Percentiles rank a stretch among this genome's conserved stretches.
Evolutionary conservation across 768 basidiomycete genomes (phyloP).

Genomic region (Brasilioporus rufonigricans): DNA sequence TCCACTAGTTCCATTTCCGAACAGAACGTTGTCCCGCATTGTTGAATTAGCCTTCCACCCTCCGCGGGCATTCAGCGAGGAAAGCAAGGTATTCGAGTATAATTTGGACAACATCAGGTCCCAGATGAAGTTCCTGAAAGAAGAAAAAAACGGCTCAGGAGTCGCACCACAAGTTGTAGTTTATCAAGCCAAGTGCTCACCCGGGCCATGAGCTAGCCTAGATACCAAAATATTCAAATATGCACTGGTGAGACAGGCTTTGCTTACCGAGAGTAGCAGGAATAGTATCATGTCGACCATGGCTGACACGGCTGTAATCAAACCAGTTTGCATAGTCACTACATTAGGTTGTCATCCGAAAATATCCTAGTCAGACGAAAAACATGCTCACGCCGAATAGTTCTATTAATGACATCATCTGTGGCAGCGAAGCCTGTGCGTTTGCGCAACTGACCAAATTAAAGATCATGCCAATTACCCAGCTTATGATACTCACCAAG

Average conservation of each 20-base stretch:
- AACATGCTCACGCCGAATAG: conserved; percentile 37
- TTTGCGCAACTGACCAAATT: conserved; percentile 24
- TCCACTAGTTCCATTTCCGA: background rate
- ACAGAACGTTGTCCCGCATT: conserved; percentile 6
- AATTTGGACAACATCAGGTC: conserved; percentile 29
- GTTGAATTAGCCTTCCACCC: conserved; percentile 17
- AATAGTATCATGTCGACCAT: conserved; percentile 23
- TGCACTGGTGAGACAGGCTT: background rate
- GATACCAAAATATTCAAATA: background rate
- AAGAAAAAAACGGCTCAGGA: background rate
- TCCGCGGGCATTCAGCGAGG: conserved; percentile 20
- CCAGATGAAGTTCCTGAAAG: conserved; percentile 18
- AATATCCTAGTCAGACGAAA: background rate
- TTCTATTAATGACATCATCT: conserved; percentile 38
- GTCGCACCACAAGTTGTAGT: background rate
- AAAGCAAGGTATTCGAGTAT: conserved; percentile 27
- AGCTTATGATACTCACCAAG: conserved; percentile 30
- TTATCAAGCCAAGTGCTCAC: background rate
- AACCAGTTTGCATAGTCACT: conserved; percentile 34
- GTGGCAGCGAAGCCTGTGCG: conserved; percentile 41
- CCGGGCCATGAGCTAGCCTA: conserved; percentile 1
- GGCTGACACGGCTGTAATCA: conserved; percentile 10
- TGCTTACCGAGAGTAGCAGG: conserved; percentile 16
- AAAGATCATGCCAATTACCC: background rate
- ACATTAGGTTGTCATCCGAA: background rate